phyloP scores from a whole-genome alignment of 208 protist genomes.

The Leishmania guyanensis region DNA sequence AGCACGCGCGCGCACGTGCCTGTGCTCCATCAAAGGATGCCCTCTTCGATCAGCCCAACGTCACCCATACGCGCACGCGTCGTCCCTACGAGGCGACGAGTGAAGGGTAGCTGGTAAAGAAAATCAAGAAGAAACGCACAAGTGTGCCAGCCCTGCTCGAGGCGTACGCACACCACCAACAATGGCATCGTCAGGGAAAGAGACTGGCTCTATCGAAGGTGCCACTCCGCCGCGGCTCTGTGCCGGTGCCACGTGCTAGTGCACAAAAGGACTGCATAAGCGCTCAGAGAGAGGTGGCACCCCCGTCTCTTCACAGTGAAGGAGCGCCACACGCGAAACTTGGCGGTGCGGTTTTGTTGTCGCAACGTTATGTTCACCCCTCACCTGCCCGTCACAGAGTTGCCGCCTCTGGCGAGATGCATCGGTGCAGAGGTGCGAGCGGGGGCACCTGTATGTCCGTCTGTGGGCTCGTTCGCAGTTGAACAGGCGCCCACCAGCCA shows the following conservation, averaged over 20 bases:
- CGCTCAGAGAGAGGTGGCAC: background rate
- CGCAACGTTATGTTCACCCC: background rate
- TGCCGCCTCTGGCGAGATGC: background rate
- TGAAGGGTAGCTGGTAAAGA: background rate
- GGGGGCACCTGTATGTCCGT: background rate
- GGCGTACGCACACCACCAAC: background rate
- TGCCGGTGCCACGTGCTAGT: too few relatives aligned
- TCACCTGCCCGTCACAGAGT: background rate
- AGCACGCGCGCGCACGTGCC: background rate
- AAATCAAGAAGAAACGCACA: background rate
- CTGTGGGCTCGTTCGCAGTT: background rate
- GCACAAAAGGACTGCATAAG: background rate
- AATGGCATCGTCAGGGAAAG: background rate
- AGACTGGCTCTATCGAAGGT: background rate
- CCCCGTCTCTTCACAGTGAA: background rate
- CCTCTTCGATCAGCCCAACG: background rate
- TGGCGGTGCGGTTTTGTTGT: background rate
- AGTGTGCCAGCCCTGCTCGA: background rate
- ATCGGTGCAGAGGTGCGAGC: background rate
- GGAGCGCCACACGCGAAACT: too few relatives aligned
- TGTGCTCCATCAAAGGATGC: background rate
- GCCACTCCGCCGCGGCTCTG: background rate
- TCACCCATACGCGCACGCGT: background rate
- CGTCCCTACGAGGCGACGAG: background rate
- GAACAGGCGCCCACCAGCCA: background rate